Conservation (phyloP, 495 filamentous ascomycete genomes). For the Aspergillus avenaceus region DNA sequence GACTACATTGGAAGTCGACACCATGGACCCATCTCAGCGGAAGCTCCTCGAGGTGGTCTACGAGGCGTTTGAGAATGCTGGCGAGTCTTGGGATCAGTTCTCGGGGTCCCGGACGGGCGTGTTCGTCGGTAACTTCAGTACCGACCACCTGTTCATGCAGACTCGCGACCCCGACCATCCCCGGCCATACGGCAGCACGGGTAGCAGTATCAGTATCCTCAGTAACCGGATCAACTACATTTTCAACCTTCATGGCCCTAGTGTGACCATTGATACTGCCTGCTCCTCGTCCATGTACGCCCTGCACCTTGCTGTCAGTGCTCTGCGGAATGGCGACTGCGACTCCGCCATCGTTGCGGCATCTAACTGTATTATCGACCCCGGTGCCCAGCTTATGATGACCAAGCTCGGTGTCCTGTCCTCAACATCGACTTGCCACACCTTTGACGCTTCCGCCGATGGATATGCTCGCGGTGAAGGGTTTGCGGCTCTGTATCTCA, state of each 20-base stretch:
- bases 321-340: constrained; percentile 28
- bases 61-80: constrained; percentile 34
- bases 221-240: not conserved
- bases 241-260: not conserved
- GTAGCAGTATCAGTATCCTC: not conserved
- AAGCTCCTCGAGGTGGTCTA: constrained; percentile 28
- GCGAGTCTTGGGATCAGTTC: constrained; percentile 1
- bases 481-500: constrained; percentile 31
- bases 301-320: constrained; percentile 21
- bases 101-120: not conserved
- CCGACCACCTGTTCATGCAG: not conserved
- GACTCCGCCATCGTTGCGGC: constrained; percentile 33
- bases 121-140: not conserved
- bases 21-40: constrained; percentile 35
- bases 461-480: constrained; percentile 62
- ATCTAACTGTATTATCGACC: constrained; percentile 27
- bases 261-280: constrained; percentile 30
- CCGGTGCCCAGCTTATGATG: constrained; percentile 20
- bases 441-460: constrained; percentile 56
- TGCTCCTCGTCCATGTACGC: constrained; percentile 33
- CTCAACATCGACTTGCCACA: constrained; percentile 35
- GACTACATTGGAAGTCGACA: constrained; percentile 22
- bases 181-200: not conserved
- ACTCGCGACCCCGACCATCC: not conserved
- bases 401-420: constrained; percentile 17